A percentile compares a stretch with the other conserved stretches of the same genome.
These are phyloP conservation scores for Fusarium luffae DNA, from an alignment of 2,329 filamentous ascomycete genomes.

Conservation along the genomic window DNA sequence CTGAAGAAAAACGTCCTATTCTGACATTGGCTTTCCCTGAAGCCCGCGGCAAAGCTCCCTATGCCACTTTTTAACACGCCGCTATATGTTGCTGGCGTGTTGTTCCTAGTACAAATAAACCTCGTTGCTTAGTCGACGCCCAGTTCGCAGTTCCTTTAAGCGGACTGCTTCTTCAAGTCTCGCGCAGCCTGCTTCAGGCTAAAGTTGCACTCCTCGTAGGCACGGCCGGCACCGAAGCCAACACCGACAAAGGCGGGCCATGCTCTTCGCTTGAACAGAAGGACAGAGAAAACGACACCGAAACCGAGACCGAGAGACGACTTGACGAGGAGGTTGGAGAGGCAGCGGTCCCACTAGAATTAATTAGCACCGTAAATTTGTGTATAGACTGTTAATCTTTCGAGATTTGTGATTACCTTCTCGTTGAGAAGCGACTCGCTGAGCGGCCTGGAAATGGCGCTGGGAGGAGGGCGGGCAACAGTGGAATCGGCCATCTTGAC, in stretches of 20 bases:
- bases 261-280: slow-evolving; percentile 96
- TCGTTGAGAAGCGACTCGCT: slow-evolving; percentile 99
- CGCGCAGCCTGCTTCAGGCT: slow-evolving; percentile 71
- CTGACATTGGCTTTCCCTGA: slow-evolving; percentile 42
- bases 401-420: slow-evolving; percentile 75
- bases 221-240: slow-evolving; percentile 94
- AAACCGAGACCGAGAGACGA: slow-evolving; percentile 96
- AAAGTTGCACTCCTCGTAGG: slow-evolving; percentile 98
- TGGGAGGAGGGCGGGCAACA: slow-evolving; percentile 61
- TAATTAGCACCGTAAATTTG: slow-evolving; percentile 36
- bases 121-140: slow-evolving; percentile 9
- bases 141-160: slow-evolving; percentile 47
- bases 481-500: slow-evolving; percentile 66
- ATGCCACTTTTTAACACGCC: slow-evolving; percentile 36
- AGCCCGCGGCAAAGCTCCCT: slow-evolving; percentile 36
- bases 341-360: slow-evolving; percentile 93
- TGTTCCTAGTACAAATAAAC: slow-evolving; percentile 39
- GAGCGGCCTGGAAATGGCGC: slow-evolving; percentile 82
- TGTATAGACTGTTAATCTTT: neutral
- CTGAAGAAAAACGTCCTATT: slow-evolving; percentile 44
- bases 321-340: slow-evolving; percentile 97
- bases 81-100: slow-evolving; percentile 43
- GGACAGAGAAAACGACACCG: slow-evolving; percentile 97
- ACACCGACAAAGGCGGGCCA: slow-evolving; percentile 97
- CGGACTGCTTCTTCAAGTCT: slow-evolving; percentile 64